Evolutionary conservation across 305 asterid genomes (phyloP), one percentile per base, ranked within the genome.

Genomic region (Caryopteris hybrid): DNA sequence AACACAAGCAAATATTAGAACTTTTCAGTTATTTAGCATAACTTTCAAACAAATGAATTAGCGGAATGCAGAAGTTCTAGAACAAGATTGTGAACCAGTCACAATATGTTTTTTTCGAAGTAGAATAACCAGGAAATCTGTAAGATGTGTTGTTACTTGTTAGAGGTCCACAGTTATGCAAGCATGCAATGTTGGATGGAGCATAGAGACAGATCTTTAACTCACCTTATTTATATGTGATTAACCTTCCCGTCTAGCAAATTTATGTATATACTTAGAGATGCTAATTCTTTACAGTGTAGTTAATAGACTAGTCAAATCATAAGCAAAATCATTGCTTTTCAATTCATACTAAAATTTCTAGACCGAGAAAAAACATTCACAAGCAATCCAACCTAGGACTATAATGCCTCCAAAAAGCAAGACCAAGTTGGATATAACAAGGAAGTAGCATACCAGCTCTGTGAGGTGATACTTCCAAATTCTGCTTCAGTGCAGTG

Each of bases 381-480:
- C 36, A 25, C 43, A 46, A 3, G 7, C 45, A 58, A 29, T 8
- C 27, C 21, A 29, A 43, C 22, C n/a, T 22, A 21, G 39, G 43
- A 42, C 45, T 16, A 29, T 22, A 69, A 54, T 41, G 51, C 56
- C 60, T 34, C 18, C 6, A 20, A 52, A 47, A 11, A 23, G 33
- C 45, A 43, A 43, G 23, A 20, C 58, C 6, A 17, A 47, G 6
- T 51, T 21, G 55, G 34, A 14, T 29, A 18, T 41, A 56, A 38
- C n/a, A 48, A 62, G 17, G 45, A 71, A 42, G 68, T 22, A 54
- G 67, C 85, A 74, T 74, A 92, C 97, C 97, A 66, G 98, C 97
- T 84, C 98, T 90, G 79, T 92, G 98, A 43, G 97, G 96, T 36
- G 98, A 92, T 12, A 92, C 83, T 25, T 88, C 96, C 82, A 75